These are phyloP conservation scores for Pythium biforme DNA, from an alignment of 352 stramenopile genomes.

Conservation along the genomic window DNA sequence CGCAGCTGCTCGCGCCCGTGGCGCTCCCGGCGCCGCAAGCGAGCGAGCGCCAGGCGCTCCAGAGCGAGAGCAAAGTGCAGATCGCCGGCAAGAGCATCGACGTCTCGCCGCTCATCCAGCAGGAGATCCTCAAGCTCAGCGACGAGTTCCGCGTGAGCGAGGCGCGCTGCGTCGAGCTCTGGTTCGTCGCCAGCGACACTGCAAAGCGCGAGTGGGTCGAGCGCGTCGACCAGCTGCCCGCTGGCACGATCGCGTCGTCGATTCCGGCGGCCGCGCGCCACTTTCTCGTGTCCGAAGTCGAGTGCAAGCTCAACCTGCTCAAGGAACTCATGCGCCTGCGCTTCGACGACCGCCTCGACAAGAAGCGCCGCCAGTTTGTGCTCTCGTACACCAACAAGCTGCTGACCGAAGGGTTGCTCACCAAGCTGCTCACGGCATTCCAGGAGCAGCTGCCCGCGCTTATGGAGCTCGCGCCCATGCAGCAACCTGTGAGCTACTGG, in stretches of 20 bases:
- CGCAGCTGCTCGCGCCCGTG: slow-evolving; percentile 45
- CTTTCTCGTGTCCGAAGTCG: slow-evolving; percentile 71
- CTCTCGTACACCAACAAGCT: slow-evolving; percentile 70
- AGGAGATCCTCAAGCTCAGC: slow-evolving; percentile 78
- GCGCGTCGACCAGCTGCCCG: slow-evolving; percentile 59
- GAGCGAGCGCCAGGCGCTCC: slow-evolving; percentile 55
- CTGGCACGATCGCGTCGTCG: slow-evolving; percentile 41
- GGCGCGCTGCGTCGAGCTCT: slow-evolving; percentile 67
- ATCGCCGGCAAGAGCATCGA: slow-evolving; percentile 68
- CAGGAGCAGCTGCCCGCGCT: slow-evolving; percentile 52
- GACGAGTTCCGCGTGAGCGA: slow-evolving; percentile 75
- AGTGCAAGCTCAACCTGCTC: slow-evolving; percentile 72
- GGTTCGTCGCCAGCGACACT: slow-evolving; percentile 74
- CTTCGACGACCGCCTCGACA: slow-evolving; percentile 54
- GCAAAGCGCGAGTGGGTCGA: slow-evolving; percentile 68
- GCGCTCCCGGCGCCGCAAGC: slow-evolving; percentile 36
- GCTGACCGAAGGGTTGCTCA: slow-evolving; percentile 43
- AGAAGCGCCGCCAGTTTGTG: slow-evolving; percentile 61
- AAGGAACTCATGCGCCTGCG: slow-evolving; percentile 74
- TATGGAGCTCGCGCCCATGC: slow-evolving; percentile 51
- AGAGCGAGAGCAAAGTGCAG: slow-evolving; percentile 52
- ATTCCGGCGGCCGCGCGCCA: slow-evolving; percentile 71
- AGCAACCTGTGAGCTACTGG: slow-evolving; percentile 76
- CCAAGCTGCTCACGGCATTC: slow-evolving; percentile 49
- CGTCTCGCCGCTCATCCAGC: slow-evolving; percentile 75